Base-by-base conservation (phyloP, 371 early-diverging fungal genomes). In the Blakeslea trispora region DNA sequence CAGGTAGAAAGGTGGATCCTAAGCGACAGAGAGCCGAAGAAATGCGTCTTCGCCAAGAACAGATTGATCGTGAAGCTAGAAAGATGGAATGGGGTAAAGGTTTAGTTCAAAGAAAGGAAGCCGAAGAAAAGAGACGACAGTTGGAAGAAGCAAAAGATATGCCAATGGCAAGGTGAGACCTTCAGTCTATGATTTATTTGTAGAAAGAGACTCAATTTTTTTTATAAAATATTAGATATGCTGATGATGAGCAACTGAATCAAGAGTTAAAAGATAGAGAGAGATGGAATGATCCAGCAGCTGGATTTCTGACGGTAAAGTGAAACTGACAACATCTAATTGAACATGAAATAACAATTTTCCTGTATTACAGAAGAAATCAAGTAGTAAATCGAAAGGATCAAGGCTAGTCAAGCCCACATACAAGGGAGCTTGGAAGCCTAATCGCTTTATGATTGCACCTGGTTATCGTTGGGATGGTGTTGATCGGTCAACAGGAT, bases 401-500 rank as follows among this genome's bases (percentile, higher is more conserved):
- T 64, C 76, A 64, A 53, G 72, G 19, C 14, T 74, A 48, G 28
- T 71, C 24, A 49, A 72, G 55, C 68, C 88, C 60, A 58, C 63
- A 21, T 88, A 86, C 53, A 75, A 82, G 51, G 89, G 89, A 10
- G 70, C 81, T 5, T 83, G 84, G 59, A 84, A 91, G 35, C 90
- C 90, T 9, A 95, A 95, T 69, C 74, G 95, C 19, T 93, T 84
- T 67, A 83, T 84, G 59, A 93, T 93, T 44, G 72, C 75, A 32
- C 93, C 95, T 17, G 95, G 95, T 0, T 90, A 90, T 64, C 82
- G 93, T 5, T 95, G 95, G 95, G 95, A 95, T 81, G 95, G 95
- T 5, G 89, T 92, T 28, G 93, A 95, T 69, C 81, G 95, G 14
- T 89, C 91, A 13, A 95, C 88, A 64, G 93, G 92, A 19, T 95